Percentiles rank a stretch among this genome's conserved stretches.
Evolutionary conservation across 768 basidiomycete genomes (phyloP).

Genomic region (Amanita subjunquillea): DNA sequence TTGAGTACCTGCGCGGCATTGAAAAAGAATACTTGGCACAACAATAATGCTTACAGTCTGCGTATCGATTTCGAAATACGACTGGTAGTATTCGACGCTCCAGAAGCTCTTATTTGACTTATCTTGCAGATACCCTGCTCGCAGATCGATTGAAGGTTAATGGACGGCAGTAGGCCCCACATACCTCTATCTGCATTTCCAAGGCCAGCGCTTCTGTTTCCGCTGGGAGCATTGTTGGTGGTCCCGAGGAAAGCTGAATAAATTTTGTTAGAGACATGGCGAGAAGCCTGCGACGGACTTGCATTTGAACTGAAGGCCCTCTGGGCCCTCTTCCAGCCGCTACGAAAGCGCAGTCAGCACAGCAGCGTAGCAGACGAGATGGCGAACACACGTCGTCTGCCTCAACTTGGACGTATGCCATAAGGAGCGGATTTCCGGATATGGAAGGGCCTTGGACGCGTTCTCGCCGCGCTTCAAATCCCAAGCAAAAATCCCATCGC

Average conservation of each 20-base stretch:
- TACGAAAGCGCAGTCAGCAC: constrained; percentile 13
- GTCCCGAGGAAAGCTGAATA: constrained; percentile 47
- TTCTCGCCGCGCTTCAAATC: too few relatives aligned
- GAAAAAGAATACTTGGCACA: background rate
- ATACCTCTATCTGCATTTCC: constrained; percentile 44
- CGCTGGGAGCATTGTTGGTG: constrained; percentile 20
- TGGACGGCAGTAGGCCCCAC: background rate
- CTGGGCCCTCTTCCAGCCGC: constrained; percentile 56
- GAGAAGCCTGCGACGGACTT: constrained; percentile 9
- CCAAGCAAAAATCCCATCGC: too few relatives aligned
- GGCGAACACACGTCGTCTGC: constrained; percentile 49
- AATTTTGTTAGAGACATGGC: background rate
- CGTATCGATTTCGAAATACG: constrained; percentile 85
- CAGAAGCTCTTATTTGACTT: constrained; percentile 51
- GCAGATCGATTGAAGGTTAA: background rate
- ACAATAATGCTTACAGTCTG: constrained; percentile 35
- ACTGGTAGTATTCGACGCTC: constrained; percentile 79
- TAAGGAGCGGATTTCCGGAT: constrained; percentile 12
- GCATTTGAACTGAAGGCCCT: constrained; percentile 70
- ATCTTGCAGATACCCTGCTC: constrained; percentile 57
- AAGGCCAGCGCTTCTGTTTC: constrained; percentile 24
- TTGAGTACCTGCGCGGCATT: constrained; percentile 44
- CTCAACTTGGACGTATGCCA: constrained; percentile 69
- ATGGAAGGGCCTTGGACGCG: background rate
- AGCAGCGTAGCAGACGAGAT: background rate